These are phyloP conservation scores for Pyrenopolyporus hunteri DNA, from an alignment of 495 filamentous ascomycete species.

Conservation along the genomic window DNA sequence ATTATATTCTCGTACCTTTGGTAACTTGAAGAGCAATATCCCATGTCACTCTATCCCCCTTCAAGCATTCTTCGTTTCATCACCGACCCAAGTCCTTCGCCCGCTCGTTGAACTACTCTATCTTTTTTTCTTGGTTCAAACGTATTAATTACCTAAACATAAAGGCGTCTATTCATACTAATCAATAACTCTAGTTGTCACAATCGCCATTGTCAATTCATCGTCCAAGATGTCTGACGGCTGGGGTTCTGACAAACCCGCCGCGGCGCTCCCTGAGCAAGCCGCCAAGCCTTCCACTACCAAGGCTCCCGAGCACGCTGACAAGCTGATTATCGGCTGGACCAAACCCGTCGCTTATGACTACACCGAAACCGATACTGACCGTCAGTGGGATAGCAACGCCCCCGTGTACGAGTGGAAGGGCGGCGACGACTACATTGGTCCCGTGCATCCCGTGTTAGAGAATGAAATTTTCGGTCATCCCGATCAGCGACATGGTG, in stretches of 20 bases:
- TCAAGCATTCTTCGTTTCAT: too few species aligned
- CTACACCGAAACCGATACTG: constrained; percentile 54
- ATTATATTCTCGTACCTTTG: too few species aligned
- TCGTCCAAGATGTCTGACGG: constrained; percentile 41
- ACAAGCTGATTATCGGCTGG: constrained; percentile 54
- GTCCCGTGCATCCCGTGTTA: constrained; percentile 68
- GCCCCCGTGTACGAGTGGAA: constrained; percentile 80
- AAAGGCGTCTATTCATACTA: too few species aligned
- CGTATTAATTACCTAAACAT: too few species aligned
- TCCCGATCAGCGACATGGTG: constrained; percentile 43
- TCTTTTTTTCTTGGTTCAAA: too few species aligned
- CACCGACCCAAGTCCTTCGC: too few species aligned
- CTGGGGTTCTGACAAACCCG: constrained; percentile 47
- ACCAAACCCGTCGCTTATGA: constrained; percentile 56
- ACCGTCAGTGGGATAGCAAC: constrained; percentile 48
- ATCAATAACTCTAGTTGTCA: too few species aligned
- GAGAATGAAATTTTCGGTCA: constrained; percentile 75
- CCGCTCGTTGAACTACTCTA: too few species aligned
- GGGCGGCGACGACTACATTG: constrained; percentile 85
- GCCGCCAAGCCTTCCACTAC: constrained; percentile 25
- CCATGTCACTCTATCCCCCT: too few species aligned
- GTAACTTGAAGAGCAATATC: too few species aligned
- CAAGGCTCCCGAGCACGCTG: constrained; percentile 29
- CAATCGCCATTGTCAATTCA: neutral
- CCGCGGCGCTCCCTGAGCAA: constrained; percentile 41